A percentile compares a stretch with the other conserved stretches of the same genome.
These are phyloP conservation scores for Lojkania enalia DNA, from an alignment of 2,329 filamentous ascomycete species.

Conservation along the genomic window DNA sequence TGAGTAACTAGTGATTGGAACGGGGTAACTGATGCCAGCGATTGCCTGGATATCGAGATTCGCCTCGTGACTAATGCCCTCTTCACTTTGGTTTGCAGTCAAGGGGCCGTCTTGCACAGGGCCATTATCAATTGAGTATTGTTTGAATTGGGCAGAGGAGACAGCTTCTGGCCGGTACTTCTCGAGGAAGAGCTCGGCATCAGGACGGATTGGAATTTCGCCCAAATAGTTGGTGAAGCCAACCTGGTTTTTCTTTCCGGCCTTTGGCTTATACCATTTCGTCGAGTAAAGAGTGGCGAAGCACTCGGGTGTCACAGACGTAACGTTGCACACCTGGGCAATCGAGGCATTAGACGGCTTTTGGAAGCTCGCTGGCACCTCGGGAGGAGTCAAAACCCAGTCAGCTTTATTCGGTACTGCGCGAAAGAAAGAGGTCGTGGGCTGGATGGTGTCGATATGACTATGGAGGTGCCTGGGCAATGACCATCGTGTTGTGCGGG, in stretches of 20 bases:
- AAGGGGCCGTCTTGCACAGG: constrained; percentile 50
- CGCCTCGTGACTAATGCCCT: constrained; percentile 56
- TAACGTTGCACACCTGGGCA: constrained; percentile 54
- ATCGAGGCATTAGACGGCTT: constrained; percentile 38
- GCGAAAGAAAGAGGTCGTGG: constrained; percentile 61
- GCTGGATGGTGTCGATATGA: constrained; percentile 63
- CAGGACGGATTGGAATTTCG: constrained; percentile 56
- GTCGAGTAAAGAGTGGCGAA: constrained; percentile 59
- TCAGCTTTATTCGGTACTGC: constrained; percentile 27
- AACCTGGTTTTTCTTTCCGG: constrained; percentile 50
- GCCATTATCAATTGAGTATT: constrained; percentile 61
- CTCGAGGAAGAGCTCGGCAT: constrained; percentile 61
- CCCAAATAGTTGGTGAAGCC: constrained; percentile 56
- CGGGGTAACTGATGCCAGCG: constrained; percentile 57
- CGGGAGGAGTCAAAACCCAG: constrained; percentile 22
- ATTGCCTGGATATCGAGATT: constrained; percentile 68
- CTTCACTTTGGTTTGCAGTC: constrained; percentile 29
- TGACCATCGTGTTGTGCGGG: constrained; percentile 61
- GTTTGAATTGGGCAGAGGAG: constrained; percentile 58
- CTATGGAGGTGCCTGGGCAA: constrained; percentile 60
- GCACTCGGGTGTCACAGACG: constrained; percentile 57
- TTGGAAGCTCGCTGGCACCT: constrained; percentile 31
- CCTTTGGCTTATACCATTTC: constrained; percentile 55
- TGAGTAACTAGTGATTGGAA: constrained; percentile 61
- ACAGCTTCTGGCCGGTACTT: constrained; percentile 57